Percentiles rank a stretch among this genome's conserved stretches.
phyloP scores from a whole-genome alignment of 768 basidiomycete genomes.

The Steccherinum ochraceum region DNA sequence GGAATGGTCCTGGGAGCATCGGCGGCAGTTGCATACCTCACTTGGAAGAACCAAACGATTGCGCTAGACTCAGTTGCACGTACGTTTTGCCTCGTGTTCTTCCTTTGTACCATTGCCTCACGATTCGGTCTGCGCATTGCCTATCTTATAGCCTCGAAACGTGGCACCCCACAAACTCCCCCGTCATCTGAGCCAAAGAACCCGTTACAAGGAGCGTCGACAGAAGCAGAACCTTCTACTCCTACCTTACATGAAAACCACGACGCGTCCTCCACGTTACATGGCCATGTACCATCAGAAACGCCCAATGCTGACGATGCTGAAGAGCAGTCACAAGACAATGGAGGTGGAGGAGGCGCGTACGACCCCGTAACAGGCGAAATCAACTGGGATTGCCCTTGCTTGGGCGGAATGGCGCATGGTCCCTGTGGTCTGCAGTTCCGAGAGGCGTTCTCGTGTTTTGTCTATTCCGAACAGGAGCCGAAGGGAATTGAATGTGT shows the following conservation, averaged over 20 bases:
- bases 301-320: constrained; percentile 11
- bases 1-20: constrained; percentile 23
- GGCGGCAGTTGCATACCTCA: constrained; percentile 25
- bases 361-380: constrained; percentile 96
- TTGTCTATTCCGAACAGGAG: constrained; percentile 88
- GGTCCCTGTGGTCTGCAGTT: constrained; percentile 94
- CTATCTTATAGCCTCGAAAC: constrained; percentile 2
- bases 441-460: constrained; percentile 94
- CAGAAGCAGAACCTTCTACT: background rate
- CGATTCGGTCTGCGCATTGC: background rate
- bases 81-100: constrained; percentile 1
- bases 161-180: background rate
- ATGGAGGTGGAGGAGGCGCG: constrained; percentile 42
- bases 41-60: constrained; percentile 24
- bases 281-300: constrained; percentile 6
- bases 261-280: background rate
- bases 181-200: background rate
- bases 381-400: constrained; percentile 99
- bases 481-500: constrained; percentile 98
- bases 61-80: constrained; percentile 18
- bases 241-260: background rate
- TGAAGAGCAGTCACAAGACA: constrained; percentile 19
- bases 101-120: background rate
- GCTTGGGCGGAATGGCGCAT: constrained; percentile 97
- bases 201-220: background rate